These are phyloP conservation scores for Castanospermum australe DNA, from an alignment of 306 rosid genomes.

Conservation along the genomic window DNA sequence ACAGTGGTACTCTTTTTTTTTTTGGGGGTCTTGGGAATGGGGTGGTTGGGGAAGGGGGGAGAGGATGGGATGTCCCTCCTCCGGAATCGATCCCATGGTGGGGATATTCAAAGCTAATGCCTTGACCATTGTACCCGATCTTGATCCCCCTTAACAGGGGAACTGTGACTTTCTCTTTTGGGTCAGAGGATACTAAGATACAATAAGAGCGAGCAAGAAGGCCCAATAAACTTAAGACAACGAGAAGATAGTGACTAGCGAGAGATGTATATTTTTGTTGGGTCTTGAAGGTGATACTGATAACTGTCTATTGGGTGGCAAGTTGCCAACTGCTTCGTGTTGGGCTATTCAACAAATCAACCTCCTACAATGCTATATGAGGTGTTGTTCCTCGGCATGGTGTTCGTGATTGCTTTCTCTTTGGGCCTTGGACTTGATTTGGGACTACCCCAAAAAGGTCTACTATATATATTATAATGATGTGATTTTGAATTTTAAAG, in stretches of 20 bases:
- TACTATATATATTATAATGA: no score
- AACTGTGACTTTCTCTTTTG: no score
- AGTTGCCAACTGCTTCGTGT: neutral
- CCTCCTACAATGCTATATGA: neutral
- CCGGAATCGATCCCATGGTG: no score
- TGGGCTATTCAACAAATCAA: neutral
- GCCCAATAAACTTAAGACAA: neutral
- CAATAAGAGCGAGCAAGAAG: neutral
- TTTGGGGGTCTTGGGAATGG: no score
- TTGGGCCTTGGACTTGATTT: neutral
- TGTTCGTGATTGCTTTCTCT: neutral
- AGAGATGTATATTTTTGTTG: neutral
- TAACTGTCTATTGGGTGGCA: neutral
- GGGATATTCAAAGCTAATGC: no score
- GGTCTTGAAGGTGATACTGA: neutral
- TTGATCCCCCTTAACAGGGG: no score
- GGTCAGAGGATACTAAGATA: neutral
- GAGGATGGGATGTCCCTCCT: no score
- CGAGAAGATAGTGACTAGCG: neutral
- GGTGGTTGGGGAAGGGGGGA: no score
- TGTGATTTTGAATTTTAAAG: no score
- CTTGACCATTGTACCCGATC: no score
- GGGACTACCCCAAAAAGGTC: neutral
- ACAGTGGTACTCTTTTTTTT: no score
- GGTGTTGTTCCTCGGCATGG: neutral